Evolutionary conservation across 2,329 filamentous ascomycete species (phyloP), one percentile per base, ranked within the genome.

Genomic region (Ceratocystis lukuohia): DNA sequence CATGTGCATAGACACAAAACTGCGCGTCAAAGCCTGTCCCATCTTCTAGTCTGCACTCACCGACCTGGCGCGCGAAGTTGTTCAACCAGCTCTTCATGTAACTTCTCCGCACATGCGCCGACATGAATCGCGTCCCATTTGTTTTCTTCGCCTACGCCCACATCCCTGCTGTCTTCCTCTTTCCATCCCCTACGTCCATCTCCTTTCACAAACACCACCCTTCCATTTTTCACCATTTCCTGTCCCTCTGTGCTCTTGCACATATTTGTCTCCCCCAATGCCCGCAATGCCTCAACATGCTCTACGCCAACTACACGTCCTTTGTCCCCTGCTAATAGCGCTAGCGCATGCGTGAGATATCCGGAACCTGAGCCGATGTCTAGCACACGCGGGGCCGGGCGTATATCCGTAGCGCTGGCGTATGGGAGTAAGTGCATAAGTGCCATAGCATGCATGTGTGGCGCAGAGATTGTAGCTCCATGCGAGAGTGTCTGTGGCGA

Each of bases 51-150:
- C 37, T 41, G 37, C 37, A 72, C 77, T 71, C 68, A 82, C 77
- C 86, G 80, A 0, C 94, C 94, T 0, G 93, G 93, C 2, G 82
- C 77, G 69, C 84, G 85, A 70, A 99, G 77, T 77, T 97, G 94
- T 37, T 86, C 82, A 59, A 96, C 76, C 70, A 97, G 76, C 68
- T 83, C 82, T 20, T 82, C 73, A 73, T 96, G 92, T 65, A 96
- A 76, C 72, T 85, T 82, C 28, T 77, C 82, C 0, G 93, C 93
- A 6, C 91, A 89, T 0, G 94, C 94, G 0, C 94, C 94, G 2
- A 97, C 94, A 74, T 97, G 94, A 68, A 99, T 97, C 1, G 89
- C 92, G 80, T 97, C 91, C 80, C 93, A 99, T 53, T 8, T 48
- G 46, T 17, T 25, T 12, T 53, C 48, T 53, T 20, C 20, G n/a